phyloP scores from a whole-genome alignment of 1,284 basidiomycete genomes.

The Cutaneotrichosporon sp. region DNA sequence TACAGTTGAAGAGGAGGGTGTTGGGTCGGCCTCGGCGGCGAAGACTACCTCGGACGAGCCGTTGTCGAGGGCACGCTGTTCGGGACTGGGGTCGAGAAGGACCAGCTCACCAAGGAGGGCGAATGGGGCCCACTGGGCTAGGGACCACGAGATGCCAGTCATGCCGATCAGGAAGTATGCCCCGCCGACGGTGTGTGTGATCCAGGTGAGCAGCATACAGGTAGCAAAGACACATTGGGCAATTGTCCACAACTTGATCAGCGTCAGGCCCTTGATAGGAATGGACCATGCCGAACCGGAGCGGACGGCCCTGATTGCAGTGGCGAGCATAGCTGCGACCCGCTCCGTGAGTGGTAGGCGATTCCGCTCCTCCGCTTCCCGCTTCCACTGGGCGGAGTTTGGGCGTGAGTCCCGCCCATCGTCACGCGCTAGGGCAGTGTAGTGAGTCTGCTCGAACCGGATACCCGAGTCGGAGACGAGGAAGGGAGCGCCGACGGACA shows the following conservation, averaged over 20 bases:
- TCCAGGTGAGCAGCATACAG: constrained; percentile 48
- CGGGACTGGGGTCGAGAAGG: constrained; percentile 31
- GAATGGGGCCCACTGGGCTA: constrained; percentile 46
- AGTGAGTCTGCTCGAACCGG: constrained; percentile 7
- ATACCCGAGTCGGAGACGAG: constrained; percentile 55
- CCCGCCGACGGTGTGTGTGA: constrained; percentile 44
- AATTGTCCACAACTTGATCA: constrained; percentile 41
- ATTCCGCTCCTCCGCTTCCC: constrained; percentile 3
- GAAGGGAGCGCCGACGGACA: constrained; percentile 68
- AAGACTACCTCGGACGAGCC: constrained; percentile 9
- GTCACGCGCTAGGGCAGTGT: background rate
- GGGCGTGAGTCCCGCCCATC: background rate
- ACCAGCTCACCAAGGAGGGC: constrained; percentile 47
- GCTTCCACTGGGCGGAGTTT: constrained; percentile 22
- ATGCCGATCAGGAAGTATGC: constrained; percentile 51
- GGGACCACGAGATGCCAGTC: constrained; percentile 53
- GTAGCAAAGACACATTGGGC: constrained; percentile 44
- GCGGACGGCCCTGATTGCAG: constrained; percentile 17
- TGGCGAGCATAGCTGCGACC: constrained; percentile 7
- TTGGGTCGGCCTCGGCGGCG: constrained; percentile 1
- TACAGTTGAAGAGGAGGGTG: background rate
- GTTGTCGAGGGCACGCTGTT: constrained; percentile 1
- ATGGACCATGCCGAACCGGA: constrained; percentile 25
- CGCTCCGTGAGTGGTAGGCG: constrained; percentile 7
- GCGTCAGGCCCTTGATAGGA: constrained; percentile 42